Conservation (phyloP, 1,284 basidiomycete genomes). For the Pascua sp. region DNA sequence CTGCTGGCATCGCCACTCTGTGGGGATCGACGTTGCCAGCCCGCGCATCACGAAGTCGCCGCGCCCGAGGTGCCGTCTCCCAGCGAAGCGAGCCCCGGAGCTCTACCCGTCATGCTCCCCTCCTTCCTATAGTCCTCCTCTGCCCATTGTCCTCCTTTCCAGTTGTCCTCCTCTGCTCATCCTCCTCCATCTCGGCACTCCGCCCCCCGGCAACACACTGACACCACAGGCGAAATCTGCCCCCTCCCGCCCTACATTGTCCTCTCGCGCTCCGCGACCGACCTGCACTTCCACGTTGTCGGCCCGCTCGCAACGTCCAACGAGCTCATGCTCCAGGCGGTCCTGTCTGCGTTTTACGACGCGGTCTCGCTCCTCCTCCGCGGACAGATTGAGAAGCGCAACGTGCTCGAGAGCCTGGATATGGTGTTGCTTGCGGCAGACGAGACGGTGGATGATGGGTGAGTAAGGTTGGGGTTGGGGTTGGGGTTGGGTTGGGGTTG, state of each 20-base stretch:
- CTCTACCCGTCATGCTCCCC: too few species aligned
- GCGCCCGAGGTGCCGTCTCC: too few species aligned
- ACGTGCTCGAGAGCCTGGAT: slow-evolving; percentile 91
- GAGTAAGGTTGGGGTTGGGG: slow-evolving; percentile 42
- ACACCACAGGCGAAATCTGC: slow-evolving; percentile 80
- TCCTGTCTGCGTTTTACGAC: slow-evolving; percentile 80
- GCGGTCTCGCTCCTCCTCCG: slow-evolving; percentile 79
- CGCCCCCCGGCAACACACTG: background rate
- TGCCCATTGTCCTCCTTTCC: background rate
- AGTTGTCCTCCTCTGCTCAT: background rate
- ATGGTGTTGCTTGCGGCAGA: slow-evolving; percentile 88
- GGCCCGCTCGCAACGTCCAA: slow-evolving; percentile 80
- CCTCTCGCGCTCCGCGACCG: slow-evolving; percentile 88
- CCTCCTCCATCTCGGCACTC: background rate
- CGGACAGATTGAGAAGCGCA: slow-evolving; percentile 92
- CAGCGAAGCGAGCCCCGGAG: too few species aligned
- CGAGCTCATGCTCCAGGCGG: slow-evolving; percentile 89
- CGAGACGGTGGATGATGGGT: slow-evolving; percentile 98
- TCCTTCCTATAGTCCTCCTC: background rate
- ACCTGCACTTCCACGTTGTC: slow-evolving; percentile 93
- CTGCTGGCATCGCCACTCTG: too few species aligned
- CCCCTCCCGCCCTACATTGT: slow-evolving; percentile 83
- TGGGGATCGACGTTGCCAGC: too few species aligned
- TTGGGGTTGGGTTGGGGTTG: background rate
- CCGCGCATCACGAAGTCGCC: too few species aligned